Conservation (phyloP, 495 filamentous ascomycete species). For the Xylaria grammica region DNA sequence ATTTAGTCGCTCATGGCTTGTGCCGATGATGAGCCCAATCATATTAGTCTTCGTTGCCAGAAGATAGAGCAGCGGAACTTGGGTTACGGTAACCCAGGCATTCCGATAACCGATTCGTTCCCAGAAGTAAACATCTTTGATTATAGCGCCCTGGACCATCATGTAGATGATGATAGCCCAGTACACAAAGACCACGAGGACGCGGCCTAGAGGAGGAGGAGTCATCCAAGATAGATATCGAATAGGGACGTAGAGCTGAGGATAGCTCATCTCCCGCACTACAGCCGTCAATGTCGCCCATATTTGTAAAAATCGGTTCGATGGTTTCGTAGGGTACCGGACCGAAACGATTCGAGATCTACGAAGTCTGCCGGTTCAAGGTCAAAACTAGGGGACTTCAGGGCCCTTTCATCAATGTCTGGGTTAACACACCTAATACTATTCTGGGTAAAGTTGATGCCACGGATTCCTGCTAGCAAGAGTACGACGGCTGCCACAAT, state of each 20-base stretch:
- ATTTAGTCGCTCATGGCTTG: constrained; percentile 76
- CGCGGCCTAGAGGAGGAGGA: constrained; percentile 62
- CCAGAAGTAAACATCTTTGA: constrained; percentile 54
- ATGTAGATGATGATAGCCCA: constrained; percentile 63
- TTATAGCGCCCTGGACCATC: constrained; percentile 54
- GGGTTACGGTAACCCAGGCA: constrained; percentile 77
- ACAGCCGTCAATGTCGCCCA: constrained; percentile 75
- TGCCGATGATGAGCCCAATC: constrained; percentile 69
- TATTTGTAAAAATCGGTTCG: constrained; percentile 54
- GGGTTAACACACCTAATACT: constrained; percentile 37
- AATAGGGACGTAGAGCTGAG: constrained; percentile 61
- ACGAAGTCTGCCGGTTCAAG: constrained; percentile 40
- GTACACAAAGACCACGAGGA: constrained; percentile 59
- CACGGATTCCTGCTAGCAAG: constrained; percentile 41
- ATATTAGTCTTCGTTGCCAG: constrained; percentile 81
- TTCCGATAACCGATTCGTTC: constrained; percentile 78
- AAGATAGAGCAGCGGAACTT: constrained; percentile 81
- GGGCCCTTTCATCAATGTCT: not conserved
- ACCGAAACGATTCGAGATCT: constrained; percentile 42
- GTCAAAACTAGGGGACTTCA: constrained; percentile 18
- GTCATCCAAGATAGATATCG: constrained; percentile 54
- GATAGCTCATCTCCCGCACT: constrained; percentile 68
- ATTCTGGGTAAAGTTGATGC: constrained; percentile 44
- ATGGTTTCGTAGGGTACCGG: constrained; percentile 68
- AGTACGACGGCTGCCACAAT: constrained; percentile 50